Base-by-base conservation (phyloP, 495 filamentous ascomycete species). In the Thermochaetoides thermophila region DNA sequence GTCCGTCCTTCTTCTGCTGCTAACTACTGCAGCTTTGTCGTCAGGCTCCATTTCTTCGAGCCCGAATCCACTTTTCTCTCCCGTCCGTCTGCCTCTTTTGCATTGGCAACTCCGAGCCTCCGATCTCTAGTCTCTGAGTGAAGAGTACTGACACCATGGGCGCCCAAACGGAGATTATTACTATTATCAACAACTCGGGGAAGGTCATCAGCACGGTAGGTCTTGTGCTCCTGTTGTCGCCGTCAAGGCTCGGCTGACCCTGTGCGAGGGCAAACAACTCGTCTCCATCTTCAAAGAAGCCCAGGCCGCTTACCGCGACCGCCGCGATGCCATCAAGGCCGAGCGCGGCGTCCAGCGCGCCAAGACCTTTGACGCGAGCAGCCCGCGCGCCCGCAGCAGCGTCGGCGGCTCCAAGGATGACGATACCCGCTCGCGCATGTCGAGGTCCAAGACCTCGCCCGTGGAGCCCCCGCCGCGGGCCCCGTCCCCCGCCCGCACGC, bases 161-260 rank as follows among this genome's bases (percentile, higher is more conserved):
- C 43, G 27, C 53, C 34, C n/a, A n/a, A n/a, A 59, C 60, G 36
- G 64, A 93, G 60, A 82, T 83, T 25, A 77, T 94, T 48, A 83
- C 83, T 34, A 81, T 94, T 35, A 73, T 94, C 57, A 86, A 94
- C 61, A 81, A 79, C 48, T 91, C 84, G 38, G 84, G 84, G 37
- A 87, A 93, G 66, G 74, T 91, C 7, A 81, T 94, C 32, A 86
- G 77, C 66, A 89, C 80, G 36, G 84, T 89, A 70, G 56, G 81
- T 59, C 26, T 8, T 21, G n/a, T 12, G 9, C 14, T 22, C 12
- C 22, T 9, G 5, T 27, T n/a, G 24, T 5, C 5, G 17, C 12
- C 7, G 21, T 7, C 14, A 13, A n/a, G 17, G 17, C 30, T 23
- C 19, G 13, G 32, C 31, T 39, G 48, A 20, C 48, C 34, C 38